Evolutionary conservation across 2,329 filamentous ascomycete species (phyloP), one percentile per base, ranked within the genome.

Genomic region (Coniella lustricola): DNA sequence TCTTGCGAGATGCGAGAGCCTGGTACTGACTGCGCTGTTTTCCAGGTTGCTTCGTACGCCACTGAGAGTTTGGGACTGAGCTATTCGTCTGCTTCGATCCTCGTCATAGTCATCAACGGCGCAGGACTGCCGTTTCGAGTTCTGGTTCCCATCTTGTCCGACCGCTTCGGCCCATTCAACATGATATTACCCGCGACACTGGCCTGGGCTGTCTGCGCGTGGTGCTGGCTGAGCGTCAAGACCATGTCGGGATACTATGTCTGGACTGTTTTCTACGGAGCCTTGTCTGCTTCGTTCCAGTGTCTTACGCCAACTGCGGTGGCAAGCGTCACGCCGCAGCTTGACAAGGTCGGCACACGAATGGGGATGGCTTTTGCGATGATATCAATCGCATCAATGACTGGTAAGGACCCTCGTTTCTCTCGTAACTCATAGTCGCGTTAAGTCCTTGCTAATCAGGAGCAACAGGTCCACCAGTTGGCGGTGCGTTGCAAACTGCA

Each of bases 61-160:
- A 59, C 51, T 10, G 50, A 70, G 21, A 54, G 51, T 16, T 48
- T 71, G 5, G 59, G 60, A 4, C 54, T 71, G 31, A 57, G 64
- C 0, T 68, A 67, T 39, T 57, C 64, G 1, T 50, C 60, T 3
- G 62, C 62, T 1, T 62, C 67, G 0, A 54, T 64, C 10, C 60
- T 72, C 14, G 50, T 66, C 32, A 60, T 67, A 44, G 57, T 67
- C 18, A 55, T 68, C 53, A 68, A 68, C 52, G 65, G 62, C 3
- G 60, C 58, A 3, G 65, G 62, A 3, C 45, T 67, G 18, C 53
- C 62, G 20, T 64, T 64, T 47, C 63, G 65, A 16, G 52, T 66
- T 8, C 48, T 64, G 38, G 57, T 60, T 2, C 62, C 63, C 0
- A 48, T 66, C 9, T 46, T 65, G 16, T 60, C 64, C 3, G 63